Base-by-base conservation (phyloP, 176 grass and related monocot species). In the Bolboschoenus planiculmis region DNA sequence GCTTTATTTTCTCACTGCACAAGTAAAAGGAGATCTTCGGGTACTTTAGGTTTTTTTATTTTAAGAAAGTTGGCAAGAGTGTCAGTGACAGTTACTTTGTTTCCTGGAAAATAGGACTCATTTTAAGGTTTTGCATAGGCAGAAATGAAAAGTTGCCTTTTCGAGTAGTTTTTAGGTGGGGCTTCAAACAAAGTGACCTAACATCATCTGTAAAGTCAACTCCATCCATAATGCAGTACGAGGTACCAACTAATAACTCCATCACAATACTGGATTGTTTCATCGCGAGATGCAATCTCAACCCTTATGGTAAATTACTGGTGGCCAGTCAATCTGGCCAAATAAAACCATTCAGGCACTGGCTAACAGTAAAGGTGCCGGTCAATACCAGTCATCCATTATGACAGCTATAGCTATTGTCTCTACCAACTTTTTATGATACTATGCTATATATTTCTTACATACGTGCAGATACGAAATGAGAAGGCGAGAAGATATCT, bases 401-500 rank as follows among this genome's bases (percentile, higher is more conserved):
- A 33, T 35, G 13, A 64, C 29, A n/a, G 29, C 61, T 64, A 64
- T 37, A 73, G 68, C 40, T 73, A 73, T 70, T 53, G 5, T 77
- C 27, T 33, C 1, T 53, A 10, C 44, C 6, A 42, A 8, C 5
- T 53, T 29, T 53, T 53, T 18, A 77, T 76, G 27, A 18, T 53
- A 77, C 6, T 53, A 31, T 77, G 27, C 16, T 82, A 75, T 79
- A 75, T 65, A 51, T 77, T 76, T 58, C 14, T 86, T 47, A 56
- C 29, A 87, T 36, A 67, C 73, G 39, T 43, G 53, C 89, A 99
- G 96, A 99, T 99, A 84, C 85, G 53, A 37, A 99, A 90, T 86
- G 92, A 95, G 35, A 99, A 95, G 56, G 87, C 96, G 13, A 93
- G 82, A 84, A 79, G 83, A 70, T 91, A 90, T 87, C 90, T 99